Conservation (phyloP, 2,329 filamentous ascomycete genomes). For the Whalleya microplaca region DNA sequence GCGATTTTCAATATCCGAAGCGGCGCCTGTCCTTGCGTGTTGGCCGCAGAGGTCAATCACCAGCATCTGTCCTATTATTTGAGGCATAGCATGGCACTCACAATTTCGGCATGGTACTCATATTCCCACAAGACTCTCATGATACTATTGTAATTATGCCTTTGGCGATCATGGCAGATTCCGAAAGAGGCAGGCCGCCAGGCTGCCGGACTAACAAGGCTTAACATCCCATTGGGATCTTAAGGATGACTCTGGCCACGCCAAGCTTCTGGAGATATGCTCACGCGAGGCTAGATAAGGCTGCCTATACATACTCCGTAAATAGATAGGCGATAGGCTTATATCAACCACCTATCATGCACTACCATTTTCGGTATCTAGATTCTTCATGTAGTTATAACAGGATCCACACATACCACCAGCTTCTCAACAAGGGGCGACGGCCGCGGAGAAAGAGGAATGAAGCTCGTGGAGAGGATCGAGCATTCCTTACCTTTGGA, state of each 20-base stretch:
- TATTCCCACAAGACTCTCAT: constrained; percentile 4
- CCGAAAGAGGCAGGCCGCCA: constrained; percentile 22
- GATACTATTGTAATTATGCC: constrained; percentile 13
- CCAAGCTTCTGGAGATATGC: constrained; percentile 2
- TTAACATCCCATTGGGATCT: not conserved
- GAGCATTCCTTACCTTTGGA: constrained; percentile 11
- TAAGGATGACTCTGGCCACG: not conserved
- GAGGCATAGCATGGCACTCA: not conserved
- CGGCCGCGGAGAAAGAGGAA: constrained; percentile 11
- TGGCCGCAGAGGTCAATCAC: not conserved
- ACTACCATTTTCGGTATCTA: constrained; percentile 4
- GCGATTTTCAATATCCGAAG: not conserved
- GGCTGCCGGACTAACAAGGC: not conserved
- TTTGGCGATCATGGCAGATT: constrained; percentile 19
- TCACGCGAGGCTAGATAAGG: not conserved
- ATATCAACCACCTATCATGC: not conserved
- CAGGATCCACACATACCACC: constrained; percentile 16
- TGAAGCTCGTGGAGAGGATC: constrained; percentile 5
- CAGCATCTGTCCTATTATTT: not conserved
- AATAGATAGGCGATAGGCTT: no score
- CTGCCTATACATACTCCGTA: no score
- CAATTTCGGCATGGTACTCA: constrained; percentile 11
- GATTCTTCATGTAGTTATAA: not conserved
- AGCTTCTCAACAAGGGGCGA: constrained; percentile 25
- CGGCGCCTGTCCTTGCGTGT: not conserved